Evolutionary conservation across 2,329 filamentous ascomycete species (phyloP), one percentile per base, ranked within the genome.

Genomic region (Exserohilum turcica): DNA sequence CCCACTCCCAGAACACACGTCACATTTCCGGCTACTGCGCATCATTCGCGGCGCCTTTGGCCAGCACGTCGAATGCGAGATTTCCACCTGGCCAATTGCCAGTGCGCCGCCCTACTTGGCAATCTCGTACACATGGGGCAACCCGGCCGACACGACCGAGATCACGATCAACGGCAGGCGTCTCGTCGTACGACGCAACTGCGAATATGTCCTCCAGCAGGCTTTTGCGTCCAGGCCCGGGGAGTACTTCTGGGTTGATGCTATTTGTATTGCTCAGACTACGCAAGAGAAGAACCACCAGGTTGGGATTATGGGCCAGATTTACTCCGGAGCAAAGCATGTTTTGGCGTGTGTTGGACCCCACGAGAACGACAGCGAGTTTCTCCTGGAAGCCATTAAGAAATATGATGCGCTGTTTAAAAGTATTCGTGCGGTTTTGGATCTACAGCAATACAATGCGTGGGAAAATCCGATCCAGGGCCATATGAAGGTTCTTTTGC

Each of bases 201-300:
- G 47, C 8, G 39, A 38, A 37, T 43, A 49, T 16, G 47, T 36
- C 4, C 47, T 49, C 10, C 47, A 49, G 6, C 47, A 49, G 19
- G 47, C 39, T 6, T 43, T 43, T 15, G 10, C 32, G 4, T 19
- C 39, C 4, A 44, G 44, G 1, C 16, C 39, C 4, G 21, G 32
- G 7, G 18, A 10, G 1, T 38, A 50, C n/a, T 37, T 32, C 10
- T 51, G 42, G 48, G 33, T 45, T 0, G 48, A 51, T 4, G 48
- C 48, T 1, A 39, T 51, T 1, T 51, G 48, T 5, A 51, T 51
- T 9, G 33, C 19, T 2, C 48, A 51, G 35, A 35, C 27, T 5
- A 35, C 36, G 6, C 10, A 45, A 4, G 40, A 45, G 6, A 38
- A 44, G 5, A 51, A 33, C 12, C 42, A 51, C 12, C 40, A 45